phyloP scores from a whole-genome alignment of 805 yeast species.

The Soucietia sequanensis region DNA sequence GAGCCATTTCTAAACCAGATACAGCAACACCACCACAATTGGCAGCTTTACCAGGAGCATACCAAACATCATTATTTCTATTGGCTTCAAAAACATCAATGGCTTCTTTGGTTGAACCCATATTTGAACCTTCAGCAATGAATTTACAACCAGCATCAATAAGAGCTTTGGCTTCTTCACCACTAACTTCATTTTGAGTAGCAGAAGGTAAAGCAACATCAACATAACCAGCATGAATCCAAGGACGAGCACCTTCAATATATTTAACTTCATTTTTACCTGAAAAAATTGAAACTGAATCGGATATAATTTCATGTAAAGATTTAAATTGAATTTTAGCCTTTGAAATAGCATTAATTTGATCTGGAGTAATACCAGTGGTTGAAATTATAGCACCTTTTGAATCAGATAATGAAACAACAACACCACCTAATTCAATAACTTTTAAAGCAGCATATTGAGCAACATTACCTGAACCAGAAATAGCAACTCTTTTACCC shows the following conservation, averaged over 20 bases:
- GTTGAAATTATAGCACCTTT: slow-evolving; percentile 82
- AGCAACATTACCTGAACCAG: slow-evolving; percentile 99
- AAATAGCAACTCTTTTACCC: slow-evolving; percentile 94
- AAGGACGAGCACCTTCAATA: slow-evolving; percentile 93
- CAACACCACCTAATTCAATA: slow-evolving; percentile 94
- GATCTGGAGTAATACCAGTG: slow-evolving; percentile 81
- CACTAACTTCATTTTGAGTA: slow-evolving; percentile 96
- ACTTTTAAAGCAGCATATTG: slow-evolving; percentile 98
- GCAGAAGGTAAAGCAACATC: slow-evolving; percentile 98
- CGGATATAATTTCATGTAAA: slow-evolving; percentile 62
- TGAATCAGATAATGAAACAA: slow-evolving; percentile 92
- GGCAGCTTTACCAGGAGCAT: slow-evolving; percentile 99
- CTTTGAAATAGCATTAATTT: slow-evolving; percentile 68
- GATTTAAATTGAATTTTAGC: slow-evolving; percentile 80
- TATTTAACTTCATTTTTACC: slow-evolving; percentile 60
- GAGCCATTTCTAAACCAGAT: slow-evolving; percentile 99
- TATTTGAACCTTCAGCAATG: slow-evolving; percentile 98
- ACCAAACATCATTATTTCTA: slow-evolving; percentile 78
- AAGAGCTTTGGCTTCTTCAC: slow-evolving; percentile 93
- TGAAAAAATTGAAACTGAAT: slow-evolving; percentile 55
- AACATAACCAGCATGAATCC: slow-evolving; percentile 87
- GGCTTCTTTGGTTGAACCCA: slow-evolving; percentile 99
- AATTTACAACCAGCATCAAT: slow-evolving; percentile 88
- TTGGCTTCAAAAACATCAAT: slow-evolving; percentile 89
- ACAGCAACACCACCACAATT: slow-evolving; percentile 99